A percentile compares a stretch with the other conserved stretches of the same genome.
Evolutionary conservation across 2,329 filamentous ascomycete genomes (phyloP).

Genomic region (Decorospora gaudefroyi): DNA sequence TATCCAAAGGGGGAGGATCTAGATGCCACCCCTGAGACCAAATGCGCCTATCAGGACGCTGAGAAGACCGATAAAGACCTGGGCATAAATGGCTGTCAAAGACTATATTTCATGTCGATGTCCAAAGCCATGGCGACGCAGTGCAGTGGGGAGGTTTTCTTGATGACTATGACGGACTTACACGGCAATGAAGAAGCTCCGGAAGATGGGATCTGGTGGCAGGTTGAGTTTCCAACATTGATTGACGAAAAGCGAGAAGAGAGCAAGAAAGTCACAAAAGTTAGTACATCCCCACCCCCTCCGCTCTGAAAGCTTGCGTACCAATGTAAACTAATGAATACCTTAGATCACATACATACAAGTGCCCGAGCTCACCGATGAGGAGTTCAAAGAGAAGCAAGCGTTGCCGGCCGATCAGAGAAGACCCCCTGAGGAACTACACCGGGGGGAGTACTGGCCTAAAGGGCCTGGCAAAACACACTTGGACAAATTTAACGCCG

Average conservation of each 20-base stretch:
- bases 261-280: conserved; percentile 10
- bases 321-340: too few species aligned
- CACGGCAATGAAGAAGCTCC: conserved; percentile 1
- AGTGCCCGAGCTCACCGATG: neutral
- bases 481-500: conserved; percentile 1
- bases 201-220: conserved; percentile 13
- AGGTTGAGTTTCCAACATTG: conserved; percentile 15
- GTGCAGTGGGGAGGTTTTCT: conserved; percentile 12
- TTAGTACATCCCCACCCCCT: conserved; percentile 3
- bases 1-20: conserved; percentile 6
- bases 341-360: too few species aligned
- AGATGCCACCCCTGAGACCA: conserved; percentile 5
- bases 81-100: conserved; percentile 6
- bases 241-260: conserved; percentile 9
- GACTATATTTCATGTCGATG: conserved; percentile 15
- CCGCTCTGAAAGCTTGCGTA: too few species aligned
- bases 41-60: conserved; percentile 6
- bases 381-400: conserved; percentile 1
- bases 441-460: conserved; percentile 11
- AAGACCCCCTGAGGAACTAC: neutral
- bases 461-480: conserved; percentile 6
- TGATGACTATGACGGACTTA: conserved; percentile 9
- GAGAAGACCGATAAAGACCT: neutral
- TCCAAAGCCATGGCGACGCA: conserved; percentile 13
- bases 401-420: conserved; percentile 1